Conservation (phyloP, 768 basidiomycete genomes). For the Podaxis sp. region DNA sequence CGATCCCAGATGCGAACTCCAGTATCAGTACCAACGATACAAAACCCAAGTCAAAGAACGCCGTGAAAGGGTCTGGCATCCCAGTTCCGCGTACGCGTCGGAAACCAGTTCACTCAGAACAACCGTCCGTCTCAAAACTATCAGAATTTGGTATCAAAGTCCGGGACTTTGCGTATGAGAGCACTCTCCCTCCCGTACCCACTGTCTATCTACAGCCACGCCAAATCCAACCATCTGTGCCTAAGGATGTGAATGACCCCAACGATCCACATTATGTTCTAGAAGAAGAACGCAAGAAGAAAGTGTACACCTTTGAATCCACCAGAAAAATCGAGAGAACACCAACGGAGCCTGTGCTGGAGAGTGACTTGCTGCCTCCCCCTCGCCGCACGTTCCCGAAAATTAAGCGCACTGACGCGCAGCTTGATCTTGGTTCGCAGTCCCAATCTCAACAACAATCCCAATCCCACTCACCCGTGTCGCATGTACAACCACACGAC, state of each 20-base stretch:
- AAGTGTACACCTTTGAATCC: constrained; percentile 12
- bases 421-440: constrained; percentile 8
- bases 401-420: constrained; percentile 22
- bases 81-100: not conserved
- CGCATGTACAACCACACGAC: not conserved
- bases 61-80: too few species aligned
- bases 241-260: constrained; percentile 23
- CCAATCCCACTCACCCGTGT: not conserved
- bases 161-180: constrained; percentile 72
- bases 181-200: constrained; percentile 58
- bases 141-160: constrained; percentile 41
- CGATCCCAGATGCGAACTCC: not conserved
- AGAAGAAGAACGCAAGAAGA: constrained; percentile 19
- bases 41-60: not conserved
- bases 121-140: constrained; percentile 24
- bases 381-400: constrained; percentile 27
- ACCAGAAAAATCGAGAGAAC: constrained; percentile 31
- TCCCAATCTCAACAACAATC: not conserved
- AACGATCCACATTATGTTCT: constrained; percentile 15
- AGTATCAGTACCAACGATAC: not conserved
- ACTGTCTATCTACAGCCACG: constrained; percentile 48
- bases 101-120: constrained; percentile 17
- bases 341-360: constrained; percentile 32
- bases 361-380: constrained; percentile 19
- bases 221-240: constrained; percentile 46